Conservation (phyloP, 1,284 basidiomycete species). For the Agroathelia rolfsii region DNA sequence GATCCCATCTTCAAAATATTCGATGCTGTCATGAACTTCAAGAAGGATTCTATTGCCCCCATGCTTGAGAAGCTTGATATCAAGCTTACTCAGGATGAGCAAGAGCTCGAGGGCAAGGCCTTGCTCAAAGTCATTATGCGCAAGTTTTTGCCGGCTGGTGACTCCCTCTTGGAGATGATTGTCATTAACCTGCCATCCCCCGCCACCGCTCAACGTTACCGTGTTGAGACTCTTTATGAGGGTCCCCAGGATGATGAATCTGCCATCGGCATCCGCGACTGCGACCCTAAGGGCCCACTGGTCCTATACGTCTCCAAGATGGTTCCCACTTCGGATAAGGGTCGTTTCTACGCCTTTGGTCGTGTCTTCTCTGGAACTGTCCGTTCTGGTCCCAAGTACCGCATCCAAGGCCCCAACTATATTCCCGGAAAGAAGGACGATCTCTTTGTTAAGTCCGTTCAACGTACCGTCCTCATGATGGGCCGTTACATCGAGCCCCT, state of each 20-base stretch:
- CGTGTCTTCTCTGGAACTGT: conserved; percentile 99
- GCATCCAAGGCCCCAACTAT: conserved; percentile 99
- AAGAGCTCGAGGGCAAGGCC: conserved; percentile 72
- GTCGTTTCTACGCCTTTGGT: conserved; percentile 99
- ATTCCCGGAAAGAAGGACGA: conserved; percentile 98
- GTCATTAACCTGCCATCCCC: conserved; percentile 79
- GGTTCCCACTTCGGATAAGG: conserved; percentile 99
- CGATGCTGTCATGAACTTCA: conserved; percentile 79
- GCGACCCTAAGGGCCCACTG: conserved; percentile 93
- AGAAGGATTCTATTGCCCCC: conserved; percentile 57
- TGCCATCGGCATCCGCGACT: conserved; percentile 87
- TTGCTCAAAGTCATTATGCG: conserved; percentile 78
- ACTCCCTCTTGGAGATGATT: conserved; percentile 80
- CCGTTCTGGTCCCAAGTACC: conserved; percentile 94
- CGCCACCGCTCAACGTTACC: conserved; percentile 70
- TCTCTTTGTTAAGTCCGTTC: conserved; percentile 95
- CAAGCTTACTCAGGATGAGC: conserved; percentile 62
- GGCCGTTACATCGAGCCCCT: conserved; percentile 98
- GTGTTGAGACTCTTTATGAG: conserved; percentile 80
- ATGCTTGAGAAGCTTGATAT: conserved; percentile 72
- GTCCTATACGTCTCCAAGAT: conserved; percentile 99
- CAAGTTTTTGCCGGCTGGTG: conserved; percentile 80
- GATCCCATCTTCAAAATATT: conserved; percentile 83
- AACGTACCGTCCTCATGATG: conserved; percentile 99
- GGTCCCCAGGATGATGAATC: conserved; percentile 81